Evolutionary conservation across 2,329 filamentous ascomycete species (phyloP), one percentile per base, ranked within the genome.

Genomic region (Aureobasidium musti): DNA sequence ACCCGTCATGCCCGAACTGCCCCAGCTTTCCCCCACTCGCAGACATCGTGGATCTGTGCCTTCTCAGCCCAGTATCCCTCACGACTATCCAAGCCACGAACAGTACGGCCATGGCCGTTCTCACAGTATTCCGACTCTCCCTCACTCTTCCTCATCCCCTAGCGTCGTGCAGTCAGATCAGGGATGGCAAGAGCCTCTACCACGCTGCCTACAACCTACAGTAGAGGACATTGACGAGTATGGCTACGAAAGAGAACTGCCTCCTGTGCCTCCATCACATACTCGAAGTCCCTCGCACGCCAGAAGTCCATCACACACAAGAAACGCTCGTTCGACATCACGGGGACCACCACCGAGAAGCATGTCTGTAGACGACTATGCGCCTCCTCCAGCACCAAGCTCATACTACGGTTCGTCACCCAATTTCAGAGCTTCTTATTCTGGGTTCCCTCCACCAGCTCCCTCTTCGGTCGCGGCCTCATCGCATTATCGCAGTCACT

Each of bases 201-300:
- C 65, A 17, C 60, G 56, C 33, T 56, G 66, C 35, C 41, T 89
- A 84, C 86, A 89, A 71, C 85, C 87, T 0, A 88, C 86, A 1
- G 86, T 89, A 5, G 87, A 89, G 72, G 87, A 89, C 69, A 87
- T 4, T 86, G 87, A 64, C 37, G 59, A 63, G 23, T 14, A 10
- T n/a, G 45, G 52, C 21, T 47, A 35, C 13, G 61, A 54, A 3
- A 57, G 83, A 84, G 64, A 47, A 73, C 47, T 68, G 39, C 75
- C 76, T 30, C 76, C 76, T 14, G 74, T 75, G 28, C 76, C 76
- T 37, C 76, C 76, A 19, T 72, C 75, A 65, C 59, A 45, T 6
- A 59, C 39, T 11, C 43, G 39, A 21, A 53, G 50, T 23, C 76
- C 76, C 23, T 72, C 74, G 59, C 76, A 79, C 67, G 74, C 73